A percentile compares a stretch with the other conserved stretches of the same genome.
Evolutionary conservation across 129 eudicot species (phyloP).

Genomic region (Escallonia herrerae): DNA sequence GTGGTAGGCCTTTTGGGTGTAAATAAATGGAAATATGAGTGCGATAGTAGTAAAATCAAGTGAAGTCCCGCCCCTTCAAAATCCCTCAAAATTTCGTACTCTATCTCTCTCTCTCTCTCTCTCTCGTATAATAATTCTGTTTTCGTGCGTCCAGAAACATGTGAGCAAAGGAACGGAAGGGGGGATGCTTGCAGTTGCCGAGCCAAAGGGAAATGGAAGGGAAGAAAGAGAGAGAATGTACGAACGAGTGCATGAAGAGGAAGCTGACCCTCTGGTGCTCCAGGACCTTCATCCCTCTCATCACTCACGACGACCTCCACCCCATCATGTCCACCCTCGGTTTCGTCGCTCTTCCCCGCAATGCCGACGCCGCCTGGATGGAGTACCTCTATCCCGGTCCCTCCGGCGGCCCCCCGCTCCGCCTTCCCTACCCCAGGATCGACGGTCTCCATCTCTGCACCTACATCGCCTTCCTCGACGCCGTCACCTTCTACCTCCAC

Average conservation of each 20-base stretch:
- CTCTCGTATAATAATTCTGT: too few relatives aligned
- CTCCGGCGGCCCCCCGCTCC: constrained; percentile 24
- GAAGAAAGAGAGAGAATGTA: not conserved
- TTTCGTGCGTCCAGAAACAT: too few relatives aligned
- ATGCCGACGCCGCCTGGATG: constrained; percentile 24
- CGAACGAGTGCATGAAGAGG: constrained; percentile 30
- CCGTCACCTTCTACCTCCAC: constrained; percentile 32
- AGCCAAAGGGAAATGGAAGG: too few relatives aligned
- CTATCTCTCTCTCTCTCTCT: too few relatives aligned
- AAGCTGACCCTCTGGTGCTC: constrained; percentile 50
- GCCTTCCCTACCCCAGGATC: constrained; percentile 44
- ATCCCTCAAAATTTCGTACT: too few relatives aligned
- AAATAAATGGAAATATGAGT: too few relatives aligned
- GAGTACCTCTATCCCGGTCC: constrained; percentile 29
- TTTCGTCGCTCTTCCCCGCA: constrained; percentile 22
- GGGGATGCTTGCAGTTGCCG: too few relatives aligned
- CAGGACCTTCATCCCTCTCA: constrained; percentile 42
- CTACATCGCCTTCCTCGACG: constrained; percentile 32
- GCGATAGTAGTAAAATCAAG: too few relatives aligned
- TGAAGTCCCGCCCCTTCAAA: too few relatives aligned
- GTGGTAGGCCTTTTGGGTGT: too few relatives aligned
- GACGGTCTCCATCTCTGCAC: constrained; percentile 49
- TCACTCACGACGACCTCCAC: constrained; percentile 42
- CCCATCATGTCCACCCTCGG: constrained; percentile 42
- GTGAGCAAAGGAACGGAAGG: too few relatives aligned